Percentiles rank a stretch among this genome's conserved stretches.
Evolutionary conservation across 768 basidiomycete genomes (phyloP).

Genomic region (Hericium coralloides): DNA sequence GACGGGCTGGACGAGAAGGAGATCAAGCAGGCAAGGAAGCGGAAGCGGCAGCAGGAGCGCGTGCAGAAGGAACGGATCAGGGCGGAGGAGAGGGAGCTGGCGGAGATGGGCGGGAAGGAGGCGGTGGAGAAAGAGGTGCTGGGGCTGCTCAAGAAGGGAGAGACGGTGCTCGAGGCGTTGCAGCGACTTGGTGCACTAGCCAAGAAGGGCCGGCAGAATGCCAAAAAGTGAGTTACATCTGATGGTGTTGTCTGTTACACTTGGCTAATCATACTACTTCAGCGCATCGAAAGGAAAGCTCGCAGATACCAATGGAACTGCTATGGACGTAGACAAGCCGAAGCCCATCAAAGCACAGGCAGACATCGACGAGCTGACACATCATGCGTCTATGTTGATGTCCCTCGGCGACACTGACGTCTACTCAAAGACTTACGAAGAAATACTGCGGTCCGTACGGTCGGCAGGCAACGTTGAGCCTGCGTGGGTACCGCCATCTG

Average conservation of each 20-base stretch:
- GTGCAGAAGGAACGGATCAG: slow-evolving; percentile 57
- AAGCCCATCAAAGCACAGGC: slow-evolving; percentile 22
- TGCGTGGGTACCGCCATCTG: slow-evolving; percentile 69
- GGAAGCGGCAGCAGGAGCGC: slow-evolving; percentile 69
- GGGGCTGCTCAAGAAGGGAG: slow-evolving; percentile 74
- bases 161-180: slow-evolving; percentile 83
- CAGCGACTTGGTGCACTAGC: slow-evolving; percentile 71
- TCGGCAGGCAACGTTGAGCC: slow-evolving; percentile 59
- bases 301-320: slow-evolving; percentile 19
- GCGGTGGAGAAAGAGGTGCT: slow-evolving; percentile 62
- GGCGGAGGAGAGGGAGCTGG: slow-evolving; percentile 68
- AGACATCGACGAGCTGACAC: slow-evolving; percentile 73
- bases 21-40: slow-evolving; percentile 72
- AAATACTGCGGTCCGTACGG: slow-evolving; percentile 69
- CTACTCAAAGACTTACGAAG: slow-evolving; percentile 81
- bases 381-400: slow-evolving; percentile 84
- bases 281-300: slow-evolving; percentile 18
- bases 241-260: neutral
- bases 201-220: slow-evolving; percentile 33
- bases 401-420: slow-evolving; percentile 79
- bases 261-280: neutral
- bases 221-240: slow-evolving; percentile 13
- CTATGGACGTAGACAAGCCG: slow-evolving; percentile 45
- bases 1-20: slow-evolving; percentile 79
- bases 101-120: slow-evolving; percentile 56